Base-by-base conservation (phyloP, 345 rosid species). In the Dipteronia sinensis region DNA sequence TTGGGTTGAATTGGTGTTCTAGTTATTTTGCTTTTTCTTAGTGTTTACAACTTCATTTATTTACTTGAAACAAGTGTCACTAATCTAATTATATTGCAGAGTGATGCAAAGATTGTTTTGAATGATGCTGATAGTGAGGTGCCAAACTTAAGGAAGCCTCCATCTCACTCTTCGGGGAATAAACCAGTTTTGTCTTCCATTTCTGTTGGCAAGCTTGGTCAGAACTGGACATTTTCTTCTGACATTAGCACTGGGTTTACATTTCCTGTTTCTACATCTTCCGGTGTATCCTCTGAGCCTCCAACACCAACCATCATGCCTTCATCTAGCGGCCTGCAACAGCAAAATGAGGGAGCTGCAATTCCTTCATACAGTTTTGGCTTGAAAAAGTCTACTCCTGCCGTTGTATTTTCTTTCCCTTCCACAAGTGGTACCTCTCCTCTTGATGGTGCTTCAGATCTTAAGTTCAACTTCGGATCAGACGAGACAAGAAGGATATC, bases 231-330 rank as follows among this genome's bases (percentile, higher is more conserved):
- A 42, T 76, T 80, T 73, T 79, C 97, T 58, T 82, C 90, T 12
- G 93, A 89, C 65, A 77, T 79, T 64, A 87, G 82, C 77, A 7
- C 77, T 0, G 88, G 95, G 62, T 93, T 92, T 79, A 88, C 90
- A 44, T 96, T 96, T 83, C 98, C 93, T 1, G 85, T 91, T 72
- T 80, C 95, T 77, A 77, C 89, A 72, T 74, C 90, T 13, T 80
- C 84, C 44, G 91, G 90, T 17, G 78, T 74, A 15, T 79, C 79
- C 9, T 86, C 94, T 34, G 98, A 95, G 89, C 95, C 96, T 61
- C 97, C 95, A 63, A 92, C 98, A 1, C 98, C 98, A 11, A 85
- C 99, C 58, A 81, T 92, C 86, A 69, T 81, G 81, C 96, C 96
- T 29, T 85, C 85, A 25, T 67, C 74, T 65, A 66, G 82, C 42